phyloP scores from a whole-genome alignment of 768 basidiomycete species.

The Termitomyces titanicus region DNA sequence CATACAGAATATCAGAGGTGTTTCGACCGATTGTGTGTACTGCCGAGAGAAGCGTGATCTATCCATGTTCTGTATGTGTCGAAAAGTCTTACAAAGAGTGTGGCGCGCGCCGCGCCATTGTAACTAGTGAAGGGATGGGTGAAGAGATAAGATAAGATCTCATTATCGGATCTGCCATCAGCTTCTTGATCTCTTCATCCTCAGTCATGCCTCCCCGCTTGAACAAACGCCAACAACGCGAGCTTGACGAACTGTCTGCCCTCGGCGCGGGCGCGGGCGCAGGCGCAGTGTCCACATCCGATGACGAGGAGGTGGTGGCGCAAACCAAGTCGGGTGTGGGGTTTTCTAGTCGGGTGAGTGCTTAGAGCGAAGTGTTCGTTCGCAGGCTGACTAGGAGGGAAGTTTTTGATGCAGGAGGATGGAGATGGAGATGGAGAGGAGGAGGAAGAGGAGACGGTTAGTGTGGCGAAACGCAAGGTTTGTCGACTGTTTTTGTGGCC shows the following conservation, averaged over 20 bases:
- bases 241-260: constrained; percentile 73
- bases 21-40: too few relatives aligned
- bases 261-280: constrained; percentile 30
- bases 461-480: constrained; percentile 36
- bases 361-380: too few relatives aligned
- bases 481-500: neutral
- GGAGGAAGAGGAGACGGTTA: constrained; percentile 29
- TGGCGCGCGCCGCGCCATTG: too few relatives aligned
- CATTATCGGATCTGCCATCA: neutral
- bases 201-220: constrained; percentile 68
- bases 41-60: too few relatives aligned
- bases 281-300: constrained; percentile 19
- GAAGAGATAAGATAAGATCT: neutral
- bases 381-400: neutral
- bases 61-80: too few relatives aligned
- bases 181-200: neutral
- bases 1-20: too few relatives aligned
- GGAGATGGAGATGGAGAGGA: constrained; percentile 20
- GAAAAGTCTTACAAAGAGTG: too few relatives aligned
- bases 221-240: constrained; percentile 85
- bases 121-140: too few relatives aligned
- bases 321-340: constrained; percentile 8
- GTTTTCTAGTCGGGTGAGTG: too few relatives aligned
- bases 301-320: constrained; percentile 34
- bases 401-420: constrained; percentile 40